These are phyloP conservation scores for Candida mesenterica DNA, from an alignment of 1,139 yeast species.

Conservation along the genomic window DNA sequence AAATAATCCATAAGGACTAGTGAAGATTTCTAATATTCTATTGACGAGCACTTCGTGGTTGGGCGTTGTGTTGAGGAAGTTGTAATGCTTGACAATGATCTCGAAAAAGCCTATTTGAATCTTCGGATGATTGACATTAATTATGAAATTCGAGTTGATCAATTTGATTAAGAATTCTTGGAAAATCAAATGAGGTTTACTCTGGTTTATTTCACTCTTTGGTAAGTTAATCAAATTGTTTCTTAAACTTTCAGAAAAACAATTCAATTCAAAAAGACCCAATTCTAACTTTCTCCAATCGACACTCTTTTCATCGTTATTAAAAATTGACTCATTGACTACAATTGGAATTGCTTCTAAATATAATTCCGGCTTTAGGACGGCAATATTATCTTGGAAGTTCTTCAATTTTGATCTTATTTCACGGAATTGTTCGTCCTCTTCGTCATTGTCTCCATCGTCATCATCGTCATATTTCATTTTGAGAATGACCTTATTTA, in stretches of 20 bases:
- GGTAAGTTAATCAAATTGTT: slow-evolving; percentile 70
- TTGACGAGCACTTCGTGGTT: slow-evolving; percentile 53
- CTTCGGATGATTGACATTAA: slow-evolving; percentile 64
- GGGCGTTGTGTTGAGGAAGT: slow-evolving; percentile 52
- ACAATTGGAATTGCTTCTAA: slow-evolving; percentile 66
- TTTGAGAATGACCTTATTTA: slow-evolving; percentile 70
- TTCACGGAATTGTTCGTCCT: slow-evolving; percentile 75
- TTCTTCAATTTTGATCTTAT: slow-evolving; percentile 68
- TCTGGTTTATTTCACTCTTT: slow-evolving; percentile 57
- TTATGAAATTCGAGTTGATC: slow-evolving; percentile 54
- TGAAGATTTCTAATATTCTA: slow-evolving; percentile 71
- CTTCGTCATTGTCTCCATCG: slow-evolving; percentile 57
- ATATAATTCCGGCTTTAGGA: slow-evolving; percentile 70
- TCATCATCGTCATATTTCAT: slow-evolving; percentile 76
- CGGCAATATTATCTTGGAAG: slow-evolving; percentile 83
- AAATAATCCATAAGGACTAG: slow-evolving; percentile 79
- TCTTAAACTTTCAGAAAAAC: slow-evolving; percentile 76
- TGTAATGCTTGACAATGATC: slow-evolving; percentile 74
- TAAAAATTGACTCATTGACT: slow-evolving; percentile 58
- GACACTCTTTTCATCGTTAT: slow-evolving; percentile 19
- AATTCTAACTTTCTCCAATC: slow-evolving; percentile 85
- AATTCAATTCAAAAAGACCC: slow-evolving; percentile 78
- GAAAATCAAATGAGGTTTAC: slow-evolving; percentile 61
- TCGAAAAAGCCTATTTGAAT: slow-evolving; percentile 83
- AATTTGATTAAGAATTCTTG: slow-evolving; percentile 64